Conservation (phyloP, 2,329 filamentous ascomycete species). For the Hortaea werneckii region DNA sequence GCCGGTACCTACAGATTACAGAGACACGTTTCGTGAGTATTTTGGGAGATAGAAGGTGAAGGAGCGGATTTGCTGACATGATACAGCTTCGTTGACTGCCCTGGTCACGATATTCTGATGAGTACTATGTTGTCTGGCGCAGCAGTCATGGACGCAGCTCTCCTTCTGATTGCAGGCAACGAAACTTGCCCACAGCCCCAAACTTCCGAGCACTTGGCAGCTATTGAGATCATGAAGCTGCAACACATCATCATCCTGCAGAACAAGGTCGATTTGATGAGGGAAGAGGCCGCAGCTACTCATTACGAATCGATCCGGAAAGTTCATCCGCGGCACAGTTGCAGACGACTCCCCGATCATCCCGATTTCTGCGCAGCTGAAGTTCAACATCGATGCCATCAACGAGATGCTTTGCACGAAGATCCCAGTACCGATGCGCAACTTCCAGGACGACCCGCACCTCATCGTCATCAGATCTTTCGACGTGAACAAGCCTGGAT, state of each 20-base stretch:
- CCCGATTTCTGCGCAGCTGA: conserved; percentile 92
- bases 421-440: conserved; percentile 82
- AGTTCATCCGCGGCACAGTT: conserved; percentile 96
- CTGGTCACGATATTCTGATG: conserved; percentile 99
- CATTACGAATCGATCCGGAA: conserved; percentile 97
- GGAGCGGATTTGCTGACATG: not conserved
- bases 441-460: conserved; percentile 85
- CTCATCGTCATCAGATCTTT: conserved; percentile 99
- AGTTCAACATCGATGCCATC: conserved; percentile 98
- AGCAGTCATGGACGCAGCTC: conserved; percentile 97
- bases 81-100: conserved; percentile 81
- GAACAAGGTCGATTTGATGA: conserved; percentile 99
- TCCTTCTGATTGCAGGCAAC: conserved; percentile 94
- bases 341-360: conserved; percentile 92
- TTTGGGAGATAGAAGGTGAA: not conserved
- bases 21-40: conserved; percentile 79
- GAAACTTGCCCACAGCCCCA: conserved; percentile 97
- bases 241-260: conserved; percentile 99
- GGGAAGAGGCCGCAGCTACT: conserved; percentile 82
- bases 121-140: conserved; percentile 99
- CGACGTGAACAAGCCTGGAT: conserved; percentile 99
- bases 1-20: conserved; percentile 76
- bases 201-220: conserved; percentile 95
- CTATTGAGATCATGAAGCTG: conserved; percentile 99
- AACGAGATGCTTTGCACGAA: conserved; percentile 93